These are phyloP conservation scores for Leucocoprinus sp. DNA, from an alignment of 768 basidiomycete genomes.

Conservation along the genomic window DNA sequence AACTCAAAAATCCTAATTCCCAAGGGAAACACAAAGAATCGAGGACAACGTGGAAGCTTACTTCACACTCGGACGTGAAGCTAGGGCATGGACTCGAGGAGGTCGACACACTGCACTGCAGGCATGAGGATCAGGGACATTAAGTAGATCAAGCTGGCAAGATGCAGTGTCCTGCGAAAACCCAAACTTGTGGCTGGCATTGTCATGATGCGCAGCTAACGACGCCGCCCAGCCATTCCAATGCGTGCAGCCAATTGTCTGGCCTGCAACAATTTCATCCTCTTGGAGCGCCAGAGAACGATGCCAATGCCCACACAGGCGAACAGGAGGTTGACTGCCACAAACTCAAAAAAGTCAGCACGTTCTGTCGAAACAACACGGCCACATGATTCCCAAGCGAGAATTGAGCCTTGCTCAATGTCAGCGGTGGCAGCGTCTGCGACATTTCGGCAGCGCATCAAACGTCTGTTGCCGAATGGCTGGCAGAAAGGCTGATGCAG, in stretches of 20 bases:
- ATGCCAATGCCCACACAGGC: constrained; percentile 56
- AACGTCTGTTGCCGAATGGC: constrained; percentile 90
- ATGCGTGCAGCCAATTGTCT: constrained; percentile 83
- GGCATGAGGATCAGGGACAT: background rate
- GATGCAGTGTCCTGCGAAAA: no score
- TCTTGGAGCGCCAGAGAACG: constrained; percentile 52
- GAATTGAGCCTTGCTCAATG: constrained; percentile 41
- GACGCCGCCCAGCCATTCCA: constrained; percentile 38
- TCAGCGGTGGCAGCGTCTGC: constrained; percentile 11
- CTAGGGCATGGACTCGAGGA: background rate
- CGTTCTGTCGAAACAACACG: constrained; percentile 74
- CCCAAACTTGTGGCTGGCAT: constrained; percentile 14
- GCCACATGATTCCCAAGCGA: constrained; percentile 92
- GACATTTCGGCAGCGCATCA: constrained; percentile 69
- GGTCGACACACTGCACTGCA: background rate
- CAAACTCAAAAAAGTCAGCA: constrained; percentile 85
- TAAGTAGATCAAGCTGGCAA: background rate
- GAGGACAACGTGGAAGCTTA: background rate
- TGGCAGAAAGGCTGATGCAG: constrained; percentile 85
- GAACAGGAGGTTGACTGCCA: constrained; percentile 76
- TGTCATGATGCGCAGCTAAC: constrained; percentile 4
- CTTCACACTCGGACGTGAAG: background rate
- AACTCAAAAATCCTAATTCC: no score
- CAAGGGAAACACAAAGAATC: no score
- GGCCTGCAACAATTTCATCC: constrained; percentile 47